These are phyloP conservation scores for Chlorella sp. DNA, from an alignment of 139 green algal species.

Conservation along the genomic window DNA sequence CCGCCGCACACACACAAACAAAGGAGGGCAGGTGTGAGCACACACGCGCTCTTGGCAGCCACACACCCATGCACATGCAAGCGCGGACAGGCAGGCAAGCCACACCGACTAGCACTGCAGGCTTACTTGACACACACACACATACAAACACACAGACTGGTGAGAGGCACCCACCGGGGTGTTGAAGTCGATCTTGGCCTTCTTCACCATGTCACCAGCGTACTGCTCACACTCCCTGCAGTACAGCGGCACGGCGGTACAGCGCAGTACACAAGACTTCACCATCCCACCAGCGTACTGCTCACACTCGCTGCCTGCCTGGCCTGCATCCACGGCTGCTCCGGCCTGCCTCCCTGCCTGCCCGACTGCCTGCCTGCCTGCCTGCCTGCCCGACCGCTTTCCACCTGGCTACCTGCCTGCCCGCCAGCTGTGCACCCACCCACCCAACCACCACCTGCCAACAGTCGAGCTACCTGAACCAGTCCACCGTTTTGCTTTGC, in stretches of 20 bases:
- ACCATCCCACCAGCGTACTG: background rate
- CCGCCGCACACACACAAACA: no score
- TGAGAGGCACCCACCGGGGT: background rate
- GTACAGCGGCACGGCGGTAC: background rate
- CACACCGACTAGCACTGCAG: background rate
- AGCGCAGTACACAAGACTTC: background rate
- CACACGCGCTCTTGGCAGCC: no score
- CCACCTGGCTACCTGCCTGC: background rate
- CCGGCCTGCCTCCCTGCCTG: background rate
- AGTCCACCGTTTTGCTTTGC: no score
- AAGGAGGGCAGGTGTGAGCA: no score
- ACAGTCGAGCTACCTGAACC: no score
- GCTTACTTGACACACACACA: background rate
- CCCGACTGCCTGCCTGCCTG: background rate
- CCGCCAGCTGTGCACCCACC: no score
- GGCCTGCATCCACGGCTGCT: background rate
- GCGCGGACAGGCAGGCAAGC: no score
- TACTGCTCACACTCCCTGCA: conserved; percentile 77
- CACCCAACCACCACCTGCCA: no score
- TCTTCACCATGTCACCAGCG: conserved; percentile 47
- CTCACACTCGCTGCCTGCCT: no score
- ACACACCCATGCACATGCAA: no score
- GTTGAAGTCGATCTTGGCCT: conserved; percentile 60
- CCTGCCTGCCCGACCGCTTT: background rate
- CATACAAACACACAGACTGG: background rate